Conservation (phyloP, 176 grass and related monocot genomes). For the Areca catechu region DNA sequence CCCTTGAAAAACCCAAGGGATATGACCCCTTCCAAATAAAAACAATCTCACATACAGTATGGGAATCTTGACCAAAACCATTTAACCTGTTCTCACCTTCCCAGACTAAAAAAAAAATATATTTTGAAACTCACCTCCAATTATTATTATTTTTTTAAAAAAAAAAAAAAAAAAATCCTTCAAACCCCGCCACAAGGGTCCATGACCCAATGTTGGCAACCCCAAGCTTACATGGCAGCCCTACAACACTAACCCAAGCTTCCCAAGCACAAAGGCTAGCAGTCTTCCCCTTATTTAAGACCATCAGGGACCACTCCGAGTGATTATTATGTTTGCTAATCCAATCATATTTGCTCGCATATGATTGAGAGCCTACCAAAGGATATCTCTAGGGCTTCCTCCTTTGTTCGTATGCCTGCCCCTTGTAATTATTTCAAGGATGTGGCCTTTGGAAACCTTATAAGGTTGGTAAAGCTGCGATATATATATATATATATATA, state of each 20-base stretch:
- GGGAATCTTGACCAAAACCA: not conserved
- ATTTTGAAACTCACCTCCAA: too few species aligned
- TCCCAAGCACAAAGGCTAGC: too few species aligned
- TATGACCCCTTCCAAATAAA: not conserved
- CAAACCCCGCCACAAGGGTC: too few species aligned
- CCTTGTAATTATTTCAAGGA: not conserved
- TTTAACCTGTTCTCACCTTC: too few species aligned
- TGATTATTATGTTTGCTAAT: constrained; percentile 5
- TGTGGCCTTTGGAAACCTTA: not conserved
- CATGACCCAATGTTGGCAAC: too few species aligned
- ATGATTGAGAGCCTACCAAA: constrained; percentile 19
- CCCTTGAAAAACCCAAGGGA: not conserved
- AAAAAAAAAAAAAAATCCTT: too few species aligned
- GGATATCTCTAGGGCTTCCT: constrained; percentile 10
- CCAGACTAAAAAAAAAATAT: too few species aligned
- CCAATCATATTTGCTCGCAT: constrained; percentile 11
- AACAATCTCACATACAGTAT: not conserved
- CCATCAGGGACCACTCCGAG: not conserved
- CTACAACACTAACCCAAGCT: too few species aligned
- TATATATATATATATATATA: too few species aligned
- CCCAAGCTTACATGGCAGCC: too few species aligned
- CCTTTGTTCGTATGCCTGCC: not conserved
- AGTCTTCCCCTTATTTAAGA: not conserved
- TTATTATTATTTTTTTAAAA: too few species aligned
- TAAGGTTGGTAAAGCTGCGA: constrained; percentile 17